Percentiles rank a stretch among this genome's conserved stretches.
These are phyloP conservation scores for Aquilaria malaccensis DNA, from an alignment of 345 rosid genomes.

Conservation along the genomic window DNA sequence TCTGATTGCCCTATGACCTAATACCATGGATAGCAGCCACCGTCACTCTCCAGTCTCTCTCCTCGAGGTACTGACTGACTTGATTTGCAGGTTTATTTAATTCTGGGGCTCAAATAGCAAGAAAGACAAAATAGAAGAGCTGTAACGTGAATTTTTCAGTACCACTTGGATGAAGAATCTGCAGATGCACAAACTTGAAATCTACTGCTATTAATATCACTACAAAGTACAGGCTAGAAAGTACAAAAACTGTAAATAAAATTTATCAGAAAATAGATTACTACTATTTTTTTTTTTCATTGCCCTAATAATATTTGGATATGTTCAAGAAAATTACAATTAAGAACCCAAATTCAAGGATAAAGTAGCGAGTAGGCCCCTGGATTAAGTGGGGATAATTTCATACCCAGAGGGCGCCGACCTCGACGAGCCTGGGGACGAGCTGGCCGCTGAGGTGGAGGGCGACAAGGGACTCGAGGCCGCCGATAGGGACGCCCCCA, in stretches of 20 bases:
- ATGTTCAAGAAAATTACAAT: constrained; percentile 1
- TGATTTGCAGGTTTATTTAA: not conserved
- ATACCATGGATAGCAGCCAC: constrained; percentile 7
- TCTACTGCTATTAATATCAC: no score
- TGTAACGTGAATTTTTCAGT: not conserved
- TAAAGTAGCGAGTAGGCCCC: not conserved
- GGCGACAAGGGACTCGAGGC: constrained; percentile 83
- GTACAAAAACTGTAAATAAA: not conserved
- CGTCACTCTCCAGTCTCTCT: not conserved
- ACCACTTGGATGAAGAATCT: no score
- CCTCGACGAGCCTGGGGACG: constrained; percentile 81
- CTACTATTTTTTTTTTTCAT: not conserved
- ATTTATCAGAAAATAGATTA: constrained; percentile 1
- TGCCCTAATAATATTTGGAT: not conserved
- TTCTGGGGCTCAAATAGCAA: not conserved
- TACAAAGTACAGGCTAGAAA: no score
- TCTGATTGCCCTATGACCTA: constrained; percentile 23
- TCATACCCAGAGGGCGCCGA: constrained; percentile 83
- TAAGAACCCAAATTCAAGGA: constrained; percentile 3
- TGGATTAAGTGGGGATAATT: not conserved
- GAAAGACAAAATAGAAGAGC: not conserved
- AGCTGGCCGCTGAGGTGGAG: constrained; percentile 87
- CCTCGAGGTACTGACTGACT: constrained; percentile 7
- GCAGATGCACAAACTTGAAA: no score
- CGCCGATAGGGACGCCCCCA: constrained; percentile 77